Conservation (phyloP, 1,284 basidiomycete species). For the Coriolopsis trogii region DNA sequence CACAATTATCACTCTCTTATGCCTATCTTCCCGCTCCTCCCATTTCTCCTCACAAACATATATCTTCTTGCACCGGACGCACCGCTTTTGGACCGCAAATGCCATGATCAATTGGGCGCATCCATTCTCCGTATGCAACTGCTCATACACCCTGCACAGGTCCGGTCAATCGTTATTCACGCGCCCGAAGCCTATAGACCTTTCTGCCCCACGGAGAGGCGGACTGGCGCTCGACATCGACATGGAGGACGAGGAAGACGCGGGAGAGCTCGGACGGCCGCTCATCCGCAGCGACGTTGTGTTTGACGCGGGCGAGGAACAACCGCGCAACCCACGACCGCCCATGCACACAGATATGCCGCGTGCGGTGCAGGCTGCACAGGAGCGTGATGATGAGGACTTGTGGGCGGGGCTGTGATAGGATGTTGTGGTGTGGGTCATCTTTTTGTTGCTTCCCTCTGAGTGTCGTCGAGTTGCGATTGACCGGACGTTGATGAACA, state of each 20-base stretch:
- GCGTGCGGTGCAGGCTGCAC: conserved; percentile 51
- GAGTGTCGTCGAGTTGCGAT: too few relatives aligned
- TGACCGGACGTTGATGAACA: background rate
- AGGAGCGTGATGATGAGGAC: conserved; percentile 65
- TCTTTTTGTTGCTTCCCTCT: background rate
- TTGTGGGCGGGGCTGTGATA: conserved; percentile 76
- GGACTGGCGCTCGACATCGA: conserved; percentile 76
- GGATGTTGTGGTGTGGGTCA: conserved; percentile 24
- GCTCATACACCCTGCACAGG: conserved; percentile 43
- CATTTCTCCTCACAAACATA: conserved; percentile 2
- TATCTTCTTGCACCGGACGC: background rate
- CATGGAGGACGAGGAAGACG: conserved; percentile 67
- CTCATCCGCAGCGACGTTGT: conserved; percentile 55
- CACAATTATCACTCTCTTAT: conserved; percentile 2
- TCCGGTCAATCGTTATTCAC: conserved; percentile 95
- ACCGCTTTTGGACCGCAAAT: conserved; percentile 1
- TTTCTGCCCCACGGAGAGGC: conserved; percentile 70
- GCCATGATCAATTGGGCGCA: background rate
- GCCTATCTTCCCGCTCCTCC: conserved; percentile 1
- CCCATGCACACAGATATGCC: conserved; percentile 59
- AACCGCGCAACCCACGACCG: conserved; percentile 32
- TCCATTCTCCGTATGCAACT: background rate
- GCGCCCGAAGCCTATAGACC: conserved; percentile 89
- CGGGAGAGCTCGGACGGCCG: conserved; percentile 51
- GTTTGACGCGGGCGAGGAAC: conserved; percentile 51